Conservation (phyloP, 306 rosid genomes). For the Arachis hypogaea region DNA sequence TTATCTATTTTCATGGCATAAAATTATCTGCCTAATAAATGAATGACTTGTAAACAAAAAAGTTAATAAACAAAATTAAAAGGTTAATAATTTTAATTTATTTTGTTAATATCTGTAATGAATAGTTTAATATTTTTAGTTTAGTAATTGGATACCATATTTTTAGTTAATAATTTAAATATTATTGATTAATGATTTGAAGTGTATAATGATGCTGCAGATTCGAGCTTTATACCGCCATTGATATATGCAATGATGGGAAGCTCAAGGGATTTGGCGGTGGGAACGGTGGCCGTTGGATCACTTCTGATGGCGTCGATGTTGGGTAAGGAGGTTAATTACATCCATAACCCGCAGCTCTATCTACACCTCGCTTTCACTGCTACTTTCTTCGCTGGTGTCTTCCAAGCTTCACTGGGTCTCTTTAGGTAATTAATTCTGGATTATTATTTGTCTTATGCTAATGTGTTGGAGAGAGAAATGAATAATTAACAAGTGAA, state of each 20-base stretch:
- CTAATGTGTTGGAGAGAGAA: conserved; percentile 6
- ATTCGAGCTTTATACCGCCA: conserved; percentile 58
- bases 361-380: conserved; percentile 92
- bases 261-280: conserved; percentile 59
- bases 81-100: no score
- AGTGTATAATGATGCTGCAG: conserved; percentile 29
- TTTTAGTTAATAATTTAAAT: no score
- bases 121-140: no score
- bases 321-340: conserved; percentile 41
- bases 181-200: no score
- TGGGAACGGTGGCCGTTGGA: conserved; percentile 59
- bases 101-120: no score
- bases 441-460: neutral
- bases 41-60: no score
- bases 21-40: no score
- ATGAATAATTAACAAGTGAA: no score
- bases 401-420: conserved; percentile 79
- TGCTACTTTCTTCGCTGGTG: conserved; percentile 85
- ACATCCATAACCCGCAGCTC: conserved; percentile 59
- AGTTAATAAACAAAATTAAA: no score
- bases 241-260: conserved; percentile 60
- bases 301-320: conserved; percentile 53
- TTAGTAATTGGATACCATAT: no score
- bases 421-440: conserved; percentile 39
- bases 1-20: no score